Evolutionary conservation across 1,284 basidiomycete genomes (phyloP).

Genomic region (Apiotrichum laibachii): DNA sequence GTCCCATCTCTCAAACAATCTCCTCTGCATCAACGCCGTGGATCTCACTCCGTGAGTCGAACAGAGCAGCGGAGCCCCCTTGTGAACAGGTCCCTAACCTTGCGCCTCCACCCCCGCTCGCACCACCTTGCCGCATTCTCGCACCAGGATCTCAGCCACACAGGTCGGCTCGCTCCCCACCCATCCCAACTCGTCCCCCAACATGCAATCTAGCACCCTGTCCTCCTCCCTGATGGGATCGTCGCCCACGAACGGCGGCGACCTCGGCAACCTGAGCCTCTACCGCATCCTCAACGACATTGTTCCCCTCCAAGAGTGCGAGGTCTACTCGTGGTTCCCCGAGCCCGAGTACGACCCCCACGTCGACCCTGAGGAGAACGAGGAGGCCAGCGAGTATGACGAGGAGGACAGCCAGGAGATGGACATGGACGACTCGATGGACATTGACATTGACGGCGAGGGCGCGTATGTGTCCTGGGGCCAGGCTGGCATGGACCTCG

Average conservation of each 20-base stretch:
- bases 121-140: neutral
- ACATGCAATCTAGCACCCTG: neutral
- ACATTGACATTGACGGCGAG: slow-evolving; percentile 44
- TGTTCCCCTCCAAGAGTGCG: slow-evolving; percentile 85
- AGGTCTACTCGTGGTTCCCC: slow-evolving; percentile 92
- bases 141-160: slow-evolving; percentile 4
- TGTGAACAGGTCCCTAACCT: slow-evolving; percentile 5
- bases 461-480: slow-evolving; percentile 31
- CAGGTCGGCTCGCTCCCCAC: slow-evolving; percentile 7
- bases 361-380: slow-evolving; percentile 73
- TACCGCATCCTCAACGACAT: slow-evolving; percentile 86
- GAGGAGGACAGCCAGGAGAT: slow-evolving; percentile 44
- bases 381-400: slow-evolving; percentile 45
- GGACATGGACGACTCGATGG: slow-evolving; percentile 31
- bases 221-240: slow-evolving; percentile 5
- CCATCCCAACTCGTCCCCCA: slow-evolving; percentile 1
- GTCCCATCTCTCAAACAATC: slow-evolving; percentile 30
- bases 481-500: slow-evolving; percentile 35
- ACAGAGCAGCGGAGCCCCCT: slow-evolving; percentile 11
- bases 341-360: slow-evolving; percentile 95
- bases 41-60: slow-evolving; percentile 31
- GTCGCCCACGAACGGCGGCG: slow-evolving; percentile 10
- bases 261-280: slow-evolving; percentile 51
- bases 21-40: slow-evolving; percentile 29
- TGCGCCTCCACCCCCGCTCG: slow-evolving; percentile 3